These are phyloP conservation scores for Pascua sp. DNA, from an alignment of 1,284 basidiomycete species.

Conservation along the genomic window DNA sequence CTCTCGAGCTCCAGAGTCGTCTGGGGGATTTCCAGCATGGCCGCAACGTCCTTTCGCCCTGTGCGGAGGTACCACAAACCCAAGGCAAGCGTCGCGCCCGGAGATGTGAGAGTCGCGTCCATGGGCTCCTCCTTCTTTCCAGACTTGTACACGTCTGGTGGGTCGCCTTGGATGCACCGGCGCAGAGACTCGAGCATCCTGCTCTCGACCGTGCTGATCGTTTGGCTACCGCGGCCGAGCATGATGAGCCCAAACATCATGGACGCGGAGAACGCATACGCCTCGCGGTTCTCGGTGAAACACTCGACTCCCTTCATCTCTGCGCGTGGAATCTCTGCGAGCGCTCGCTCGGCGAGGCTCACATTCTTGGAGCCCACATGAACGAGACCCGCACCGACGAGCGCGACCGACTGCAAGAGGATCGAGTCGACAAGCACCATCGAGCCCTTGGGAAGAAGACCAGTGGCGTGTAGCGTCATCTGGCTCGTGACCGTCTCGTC, in stretches of 20 bases:
- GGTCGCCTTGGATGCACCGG: slow-evolving; percentile 68
- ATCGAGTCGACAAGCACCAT: slow-evolving; percentile 87
- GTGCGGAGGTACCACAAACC: slow-evolving; percentile 90
- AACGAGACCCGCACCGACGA: slow-evolving; percentile 83
- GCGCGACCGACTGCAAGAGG: slow-evolving; percentile 82
- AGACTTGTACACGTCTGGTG: slow-evolving; percentile 14
- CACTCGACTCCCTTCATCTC: slow-evolving; percentile 75
- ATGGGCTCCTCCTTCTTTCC: slow-evolving; percentile 52
- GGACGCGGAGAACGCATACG: slow-evolving; percentile 84
- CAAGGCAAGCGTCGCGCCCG: slow-evolving; percentile 83
- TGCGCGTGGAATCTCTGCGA: slow-evolving; percentile 74
- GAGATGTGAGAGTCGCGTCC: slow-evolving; percentile 81
- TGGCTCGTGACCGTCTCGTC: slow-evolving; percentile 86
- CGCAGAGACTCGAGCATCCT: slow-evolving; percentile 64
- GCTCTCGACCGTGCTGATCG: slow-evolving; percentile 60
- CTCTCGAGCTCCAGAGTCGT: slow-evolving; percentile 73
- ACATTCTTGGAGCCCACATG: slow-evolving; percentile 84
- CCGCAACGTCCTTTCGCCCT: slow-evolving; percentile 75
- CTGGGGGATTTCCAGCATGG: slow-evolving; percentile 76
- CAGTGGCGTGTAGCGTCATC: slow-evolving; percentile 86
- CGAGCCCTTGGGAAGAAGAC: slow-evolving; percentile 78
- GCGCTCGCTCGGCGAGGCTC: slow-evolving; percentile 85
- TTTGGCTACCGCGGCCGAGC: slow-evolving; percentile 73
- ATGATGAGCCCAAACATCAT: slow-evolving; percentile 94
- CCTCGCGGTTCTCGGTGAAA: slow-evolving; percentile 79